These are phyloP conservation scores for Volvariella surrecta DNA, from an alignment of 1,284 basidiomycete genomes.

Conservation along the genomic window DNA sequence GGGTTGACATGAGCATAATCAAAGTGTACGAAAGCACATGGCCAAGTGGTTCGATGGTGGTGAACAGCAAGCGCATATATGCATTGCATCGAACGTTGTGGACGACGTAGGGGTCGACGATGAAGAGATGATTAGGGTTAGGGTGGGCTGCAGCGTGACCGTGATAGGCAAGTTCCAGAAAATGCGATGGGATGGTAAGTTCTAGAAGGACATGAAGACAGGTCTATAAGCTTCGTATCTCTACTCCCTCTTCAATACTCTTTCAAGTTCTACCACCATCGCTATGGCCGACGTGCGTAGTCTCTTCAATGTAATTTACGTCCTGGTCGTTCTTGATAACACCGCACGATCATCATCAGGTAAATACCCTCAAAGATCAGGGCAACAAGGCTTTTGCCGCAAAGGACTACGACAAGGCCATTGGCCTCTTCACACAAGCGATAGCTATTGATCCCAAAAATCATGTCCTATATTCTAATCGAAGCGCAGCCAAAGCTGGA, in stretches of 20 bases:
- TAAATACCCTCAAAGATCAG: slow-evolving; percentile 74
- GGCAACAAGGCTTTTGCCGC: slow-evolving; percentile 96
- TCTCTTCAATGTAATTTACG: not conserved
- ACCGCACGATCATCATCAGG: slow-evolving; percentile 21
- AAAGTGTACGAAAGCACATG: not conserved
- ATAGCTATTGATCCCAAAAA: slow-evolving; percentile 79
- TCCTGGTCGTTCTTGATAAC: not conserved
- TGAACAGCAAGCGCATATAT: not conserved
- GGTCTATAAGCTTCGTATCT: slow-evolving; percentile 24
- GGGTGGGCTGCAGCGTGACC: slow-evolving; percentile 6
- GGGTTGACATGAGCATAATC: no score
- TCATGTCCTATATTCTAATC: slow-evolving; percentile 90
- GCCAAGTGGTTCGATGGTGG: not conserved
- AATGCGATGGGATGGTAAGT: slow-evolving; percentile 9
- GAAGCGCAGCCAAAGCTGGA: slow-evolving; percentile 84
- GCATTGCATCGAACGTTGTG: not conserved
- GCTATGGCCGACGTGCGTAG: slow-evolving; percentile 29
- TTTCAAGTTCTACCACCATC: not conserved
- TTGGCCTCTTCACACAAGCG: slow-evolving; percentile 82
- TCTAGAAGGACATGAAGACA: slow-evolving; percentile 17
- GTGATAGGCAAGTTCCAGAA: no score
- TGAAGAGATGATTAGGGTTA: slow-evolving; percentile 11
- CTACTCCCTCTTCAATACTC: not conserved
- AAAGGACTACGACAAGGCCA: slow-evolving; percentile 88
- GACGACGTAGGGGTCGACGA: not conserved